phyloP scores from a whole-genome alignment of 2,329 filamentous ascomycete species.

The Aspergillus persii region DNA sequence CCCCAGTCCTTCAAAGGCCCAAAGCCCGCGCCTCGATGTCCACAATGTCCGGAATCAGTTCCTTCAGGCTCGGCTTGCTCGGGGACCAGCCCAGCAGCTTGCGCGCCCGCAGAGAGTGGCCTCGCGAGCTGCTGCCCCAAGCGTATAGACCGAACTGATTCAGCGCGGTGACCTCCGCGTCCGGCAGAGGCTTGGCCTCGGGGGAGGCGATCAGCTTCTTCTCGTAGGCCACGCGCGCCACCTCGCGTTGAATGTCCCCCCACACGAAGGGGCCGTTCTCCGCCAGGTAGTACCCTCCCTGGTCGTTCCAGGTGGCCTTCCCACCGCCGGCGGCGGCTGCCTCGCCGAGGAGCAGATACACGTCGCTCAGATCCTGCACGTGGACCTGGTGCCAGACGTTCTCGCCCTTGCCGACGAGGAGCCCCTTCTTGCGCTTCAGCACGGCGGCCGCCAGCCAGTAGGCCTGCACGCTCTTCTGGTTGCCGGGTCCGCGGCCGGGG shows the following conservation, averaged over 20 bases:
- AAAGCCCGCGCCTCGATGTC: slow-evolving; percentile 46
- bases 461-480: slow-evolving; percentile 42
- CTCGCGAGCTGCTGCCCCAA: slow-evolving; percentile 40
- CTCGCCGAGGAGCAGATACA: slow-evolving; percentile 38
- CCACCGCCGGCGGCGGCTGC: slow-evolving; percentile 39
- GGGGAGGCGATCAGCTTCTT: slow-evolving; percentile 51
- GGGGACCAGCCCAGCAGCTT: slow-evolving; percentile 41
- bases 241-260: slow-evolving; percentile 38
- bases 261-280: slow-evolving; percentile 43
- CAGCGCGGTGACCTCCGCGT: slow-evolving; percentile 43
- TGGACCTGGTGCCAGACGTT: slow-evolving; percentile 44
- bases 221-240: slow-evolving; percentile 49
- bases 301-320: slow-evolving; percentile 40
- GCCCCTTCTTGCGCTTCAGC: slow-evolving; percentile 35
- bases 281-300: slow-evolving; percentile 52
- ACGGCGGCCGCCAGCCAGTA: slow-evolving; percentile 41
- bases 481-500: slow-evolving; percentile 33
- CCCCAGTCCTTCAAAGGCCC: slow-evolving; percentile 25
- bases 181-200: slow-evolving; percentile 36
- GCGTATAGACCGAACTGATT: slow-evolving; percentile 34
- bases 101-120: slow-evolving; percentile 34
- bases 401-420: slow-evolving; percentile 41
- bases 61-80: slow-evolving; percentile 48
- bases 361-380: slow-evolving; percentile 40
- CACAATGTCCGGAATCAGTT: slow-evolving; percentile 56